Base-by-base conservation (phyloP, 805 yeast genomes). In the Candida nonsorbophila region DNA sequence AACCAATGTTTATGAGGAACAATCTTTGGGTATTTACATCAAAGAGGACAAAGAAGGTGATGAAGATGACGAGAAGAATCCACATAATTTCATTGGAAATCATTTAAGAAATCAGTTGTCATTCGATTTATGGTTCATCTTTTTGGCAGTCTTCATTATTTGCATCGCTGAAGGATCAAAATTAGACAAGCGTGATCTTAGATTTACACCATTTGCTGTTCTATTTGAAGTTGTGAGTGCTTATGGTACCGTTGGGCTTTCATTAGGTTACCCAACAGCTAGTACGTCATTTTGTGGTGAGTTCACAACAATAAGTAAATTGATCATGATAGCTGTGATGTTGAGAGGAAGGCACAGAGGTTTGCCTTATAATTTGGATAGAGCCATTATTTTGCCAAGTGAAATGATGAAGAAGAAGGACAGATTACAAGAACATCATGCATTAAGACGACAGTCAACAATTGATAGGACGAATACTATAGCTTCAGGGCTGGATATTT, bases 1-100 rank as follows among this genome's bases (percentile, higher is more conserved):
- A 53, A 92, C 98, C 12, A 92, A 92, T 53, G 99, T 92, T 32
- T 92, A 92, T 59, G 99, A 92, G 53, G 98, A 92, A 48, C 97
- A 87, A 51, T 84, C 96, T 0, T 60, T 92, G 33, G 98, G 98
- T n/a, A 72, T 87, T n/a, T 88, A 84, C 49, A 47, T 60, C 10
- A 49, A 49, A 24, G 69, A 60, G n/a, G 55, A 55, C 6, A 22
- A 28, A 6, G 26, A 24, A 13, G 51, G 51, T 3, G 53, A 48
- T 22, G 54, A 45, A 13, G 42, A 43, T 9, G 49, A 42, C 2
- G 65, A 69, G 11, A 64, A 60, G 25, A 61, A 68, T 3, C 69
- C 78, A 2, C 55, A 57, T 5, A 74, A 84, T 3, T 88, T 81
- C 49, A 74, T 88, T 34, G 88, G 90, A 1, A 74, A 84, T 7